Evolutionary conservation across 1,284 basidiomycete species (phyloP).

Genomic region (Fomitopsis pinicola): DNA sequence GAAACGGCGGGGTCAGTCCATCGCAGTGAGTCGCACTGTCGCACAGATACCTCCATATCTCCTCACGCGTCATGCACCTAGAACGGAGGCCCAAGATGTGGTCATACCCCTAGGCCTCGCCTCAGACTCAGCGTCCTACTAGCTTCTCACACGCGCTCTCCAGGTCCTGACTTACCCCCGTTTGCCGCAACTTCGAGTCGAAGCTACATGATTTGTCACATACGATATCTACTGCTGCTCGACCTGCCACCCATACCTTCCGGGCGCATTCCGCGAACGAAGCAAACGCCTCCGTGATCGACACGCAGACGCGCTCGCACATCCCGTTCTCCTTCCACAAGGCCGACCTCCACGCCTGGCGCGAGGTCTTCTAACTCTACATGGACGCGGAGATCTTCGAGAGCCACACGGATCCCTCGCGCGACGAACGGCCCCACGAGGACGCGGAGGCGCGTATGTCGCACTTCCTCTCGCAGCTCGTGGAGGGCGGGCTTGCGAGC

Average conservation of each 20-base stretch:
- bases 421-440: slow-evolving; percentile 73
- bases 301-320: slow-evolving; percentile 11
- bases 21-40: neutral
- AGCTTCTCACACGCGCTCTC: slow-evolving; percentile 71
- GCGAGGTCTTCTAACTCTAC: slow-evolving; percentile 88
- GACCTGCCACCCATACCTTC: slow-evolving; percentile 44
- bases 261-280: slow-evolving; percentile 41
- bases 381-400: slow-evolving; percentile 89
- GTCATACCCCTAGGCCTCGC: slow-evolving; percentile 82
- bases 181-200: slow-evolving; percentile 62
- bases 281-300: slow-evolving; percentile 34
- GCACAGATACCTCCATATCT: too few relatives aligned
- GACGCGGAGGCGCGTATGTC: slow-evolving; percentile 74
- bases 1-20: neutral
- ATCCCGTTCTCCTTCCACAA: slow-evolving; percentile 25
- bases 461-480: slow-evolving; percentile 67
- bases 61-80: neutral
- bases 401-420: slow-evolving; percentile 62
- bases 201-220: slow-evolving; percentile 59
- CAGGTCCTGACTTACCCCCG: slow-evolving; percentile 60
- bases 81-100: slow-evolving; percentile 44
- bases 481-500: slow-evolving; percentile 57
- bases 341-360: slow-evolving; percentile 87
- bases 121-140: slow-evolving; percentile 82
- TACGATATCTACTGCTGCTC: slow-evolving; percentile 56